Evolutionary conservation across 2,329 filamentous ascomycete species (phyloP).

Genomic region (Periconia digitata): DNA sequence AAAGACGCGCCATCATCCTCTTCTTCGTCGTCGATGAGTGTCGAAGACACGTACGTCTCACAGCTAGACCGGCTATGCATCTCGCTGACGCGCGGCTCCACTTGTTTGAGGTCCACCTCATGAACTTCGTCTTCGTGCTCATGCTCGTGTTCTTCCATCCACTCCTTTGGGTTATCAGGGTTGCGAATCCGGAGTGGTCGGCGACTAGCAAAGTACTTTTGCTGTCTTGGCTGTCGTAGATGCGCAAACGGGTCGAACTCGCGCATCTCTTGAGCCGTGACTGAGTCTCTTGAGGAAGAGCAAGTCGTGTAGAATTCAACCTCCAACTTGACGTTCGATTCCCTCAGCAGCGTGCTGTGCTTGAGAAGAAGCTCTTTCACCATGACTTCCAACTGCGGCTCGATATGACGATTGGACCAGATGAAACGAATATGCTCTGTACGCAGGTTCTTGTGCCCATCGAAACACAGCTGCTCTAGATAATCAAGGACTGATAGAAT

Average conservation of each 20-base stretch:
- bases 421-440: constrained; percentile 21
- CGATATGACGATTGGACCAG: constrained; percentile 26
- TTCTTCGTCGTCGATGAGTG: constrained; percentile 19
- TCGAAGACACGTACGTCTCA: constrained; percentile 21
- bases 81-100: constrained; percentile 10
- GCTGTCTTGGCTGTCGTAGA: constrained; percentile 12
- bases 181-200: constrained; percentile 21
- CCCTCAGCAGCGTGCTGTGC: constrained; percentile 15
- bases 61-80: constrained; percentile 10
- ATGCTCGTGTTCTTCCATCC: constrained; percentile 12
- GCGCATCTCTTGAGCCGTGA: background rate
- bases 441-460: background rate
- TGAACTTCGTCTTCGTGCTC: constrained; percentile 7
- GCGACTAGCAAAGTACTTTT: constrained; percentile 5
- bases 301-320: constrained; percentile 25
- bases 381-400: constrained; percentile 25
- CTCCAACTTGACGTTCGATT: constrained; percentile 18
- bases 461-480: constrained; percentile 22
- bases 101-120: constrained; percentile 8
- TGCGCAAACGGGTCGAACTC: constrained; percentile 28
- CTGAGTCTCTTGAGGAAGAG: constrained; percentile 3
- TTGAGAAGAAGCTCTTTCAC: constrained; percentile 17
- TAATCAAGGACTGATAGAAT: constrained; percentile 27
- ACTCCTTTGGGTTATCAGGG: constrained; percentile 19
- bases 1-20: constrained; percentile 1